A percentile compares a stretch with the other conserved stretches of the same genome.
phyloP scores from a whole-genome alignment of 192 early-diverging fungal genomes.

The Coemansia sp. region DNA sequence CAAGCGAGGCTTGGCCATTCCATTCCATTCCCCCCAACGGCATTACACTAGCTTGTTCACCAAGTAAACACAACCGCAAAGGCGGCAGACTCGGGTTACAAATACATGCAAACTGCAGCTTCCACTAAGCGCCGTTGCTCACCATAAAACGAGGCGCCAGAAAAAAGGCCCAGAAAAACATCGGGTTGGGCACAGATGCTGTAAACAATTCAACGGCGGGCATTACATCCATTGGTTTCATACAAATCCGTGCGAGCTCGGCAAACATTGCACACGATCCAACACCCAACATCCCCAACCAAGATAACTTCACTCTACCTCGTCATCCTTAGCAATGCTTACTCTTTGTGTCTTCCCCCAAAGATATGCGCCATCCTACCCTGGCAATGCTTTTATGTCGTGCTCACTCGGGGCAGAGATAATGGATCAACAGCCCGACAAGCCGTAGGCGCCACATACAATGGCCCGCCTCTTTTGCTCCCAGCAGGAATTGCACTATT shows the following conservation, averaged over 20 bases:
- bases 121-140: neutral
- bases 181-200: conserved; percentile 2
- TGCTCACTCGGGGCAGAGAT: neutral
- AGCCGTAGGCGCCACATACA: neutral
- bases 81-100: neutral
- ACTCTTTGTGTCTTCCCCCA: neutral
- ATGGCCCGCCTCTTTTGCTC: conserved; percentile 1
- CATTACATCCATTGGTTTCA: neutral
- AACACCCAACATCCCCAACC: neutral
- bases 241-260: neutral
- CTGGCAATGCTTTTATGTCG: neutral
- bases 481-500: neutral
- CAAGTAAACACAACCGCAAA: neutral
- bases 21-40: neutral
- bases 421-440: neutral
- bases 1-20: neutral
- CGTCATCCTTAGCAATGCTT: neutral
- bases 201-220: neutral
- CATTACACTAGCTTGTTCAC: neutral
- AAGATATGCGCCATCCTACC: neutral
- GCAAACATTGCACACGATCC: neutral
- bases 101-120: conserved; percentile 2
- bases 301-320: neutral
- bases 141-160: conserved; percentile 1
- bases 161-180: neutral